Conservation (phyloP, 1,139 yeast genomes). For the Sugiyamaella neomexicana region DNA sequence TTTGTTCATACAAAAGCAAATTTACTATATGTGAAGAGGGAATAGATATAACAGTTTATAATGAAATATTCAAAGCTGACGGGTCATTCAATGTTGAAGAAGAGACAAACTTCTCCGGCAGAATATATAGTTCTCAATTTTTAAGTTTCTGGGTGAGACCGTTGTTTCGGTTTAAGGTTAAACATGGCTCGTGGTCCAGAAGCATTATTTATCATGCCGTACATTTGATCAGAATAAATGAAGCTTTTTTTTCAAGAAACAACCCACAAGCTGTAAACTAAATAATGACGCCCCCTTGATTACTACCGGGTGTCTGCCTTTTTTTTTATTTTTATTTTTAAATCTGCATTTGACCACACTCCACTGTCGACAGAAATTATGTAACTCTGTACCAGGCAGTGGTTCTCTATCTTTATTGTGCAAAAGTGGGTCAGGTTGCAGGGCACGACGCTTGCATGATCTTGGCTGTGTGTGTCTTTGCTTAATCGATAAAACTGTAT, state of each 20-base stretch:
- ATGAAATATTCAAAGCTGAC: neutral
- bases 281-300: neutral
- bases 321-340: neutral
- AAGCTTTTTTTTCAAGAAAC: too few species aligned
- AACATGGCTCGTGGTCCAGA: too few species aligned
- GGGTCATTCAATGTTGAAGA: too few species aligned
- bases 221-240: too few species aligned
- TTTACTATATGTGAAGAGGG: too few species aligned
- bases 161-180: too few species aligned
- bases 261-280: too few species aligned
- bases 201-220: too few species aligned
- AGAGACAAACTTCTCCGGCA: too few species aligned
- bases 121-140: too few species aligned
- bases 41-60: too few species aligned
- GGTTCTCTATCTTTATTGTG: neutral
- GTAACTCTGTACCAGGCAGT: slow-evolving; percentile 11
- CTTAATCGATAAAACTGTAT: neutral
- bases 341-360: neutral
- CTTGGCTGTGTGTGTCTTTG: neutral
- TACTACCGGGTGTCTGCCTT: neutral
- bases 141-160: too few species aligned
- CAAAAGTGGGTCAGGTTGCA: neutral
- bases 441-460: neutral
- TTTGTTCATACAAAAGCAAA: neutral
- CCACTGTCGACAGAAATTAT: neutral